A percentile compares a stretch with the other conserved stretches of the same genome.
Conservation (phyloP, 371 early-diverging fungal species). For the Nematocida sp. region DNA sequence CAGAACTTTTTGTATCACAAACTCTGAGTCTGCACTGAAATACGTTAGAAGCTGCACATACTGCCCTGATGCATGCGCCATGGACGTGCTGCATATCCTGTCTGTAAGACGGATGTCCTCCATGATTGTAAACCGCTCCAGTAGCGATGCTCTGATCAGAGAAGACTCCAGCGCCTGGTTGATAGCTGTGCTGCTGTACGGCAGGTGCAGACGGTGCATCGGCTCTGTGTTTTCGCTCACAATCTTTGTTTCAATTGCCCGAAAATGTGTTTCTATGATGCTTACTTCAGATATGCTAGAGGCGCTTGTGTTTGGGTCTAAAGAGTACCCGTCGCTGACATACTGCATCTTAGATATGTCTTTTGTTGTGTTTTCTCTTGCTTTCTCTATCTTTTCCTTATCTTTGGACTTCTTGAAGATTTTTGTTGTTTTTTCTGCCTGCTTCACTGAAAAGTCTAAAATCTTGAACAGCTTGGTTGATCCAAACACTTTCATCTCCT, state of each 20-base stretch:
- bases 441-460: constrained; percentile 36
- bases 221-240: not conserved
- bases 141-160: not conserved
- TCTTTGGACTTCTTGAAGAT: constrained; percentile 10
- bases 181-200: not conserved
- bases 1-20: constrained; percentile 24
- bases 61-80: constrained; percentile 35
- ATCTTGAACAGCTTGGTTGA: constrained; percentile 52
- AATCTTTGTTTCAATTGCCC: constrained; percentile 21
- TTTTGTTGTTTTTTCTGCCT: constrained; percentile 30
- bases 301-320: not conserved
- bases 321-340: constrained; percentile 20
- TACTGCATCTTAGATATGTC: constrained; percentile 32
- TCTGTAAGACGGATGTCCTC: constrained; percentile 35
- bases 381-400: not conserved
- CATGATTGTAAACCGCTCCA: constrained; percentile 36
- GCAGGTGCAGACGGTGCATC: not conserved
- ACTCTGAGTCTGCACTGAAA: not conserved
- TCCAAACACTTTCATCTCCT: constrained; percentile 48
- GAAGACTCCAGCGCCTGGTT: constrained; percentile 4
- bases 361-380: not conserved
- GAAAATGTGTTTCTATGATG: constrained; percentile 45
- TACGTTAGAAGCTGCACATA: constrained; percentile 45
- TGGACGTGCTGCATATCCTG: constrained; percentile 23
- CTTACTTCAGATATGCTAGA: constrained; percentile 25